Evolutionary conservation across 208 protist genomes (phyloP).

Genomic region (Leishmania braziliensis): DNA sequence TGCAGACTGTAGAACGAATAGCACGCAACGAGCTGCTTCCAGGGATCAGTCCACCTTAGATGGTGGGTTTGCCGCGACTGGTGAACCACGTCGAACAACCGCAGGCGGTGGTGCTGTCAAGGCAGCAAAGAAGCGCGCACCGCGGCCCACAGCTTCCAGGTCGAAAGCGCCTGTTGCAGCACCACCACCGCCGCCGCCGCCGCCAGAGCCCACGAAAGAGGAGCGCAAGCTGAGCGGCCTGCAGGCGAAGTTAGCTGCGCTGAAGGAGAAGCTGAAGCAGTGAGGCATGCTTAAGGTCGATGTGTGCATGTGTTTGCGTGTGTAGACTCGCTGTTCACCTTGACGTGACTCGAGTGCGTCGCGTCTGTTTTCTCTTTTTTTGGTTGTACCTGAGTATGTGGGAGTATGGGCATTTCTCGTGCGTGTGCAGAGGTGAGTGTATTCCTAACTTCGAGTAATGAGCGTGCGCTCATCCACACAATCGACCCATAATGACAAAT

Average conservation of each 20-base stretch:
- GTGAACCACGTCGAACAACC: not conserved
- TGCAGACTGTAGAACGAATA: not conserved
- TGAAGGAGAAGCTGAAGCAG: constrained; percentile 84
- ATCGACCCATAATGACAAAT: not conserved
- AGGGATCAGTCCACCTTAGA: not conserved
- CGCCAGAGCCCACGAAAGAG: constrained; percentile 67
- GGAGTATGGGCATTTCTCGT: not conserved
- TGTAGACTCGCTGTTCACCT: not conserved
- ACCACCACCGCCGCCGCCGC: constrained; percentile 34
- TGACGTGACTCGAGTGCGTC: not conserved
- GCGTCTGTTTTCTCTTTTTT: not conserved
- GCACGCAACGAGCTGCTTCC: not conserved
- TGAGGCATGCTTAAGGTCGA: not conserved
- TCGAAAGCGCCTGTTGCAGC: constrained; percentile 6
- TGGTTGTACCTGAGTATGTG: not conserved
- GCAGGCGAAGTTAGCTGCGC: constrained; percentile 78
- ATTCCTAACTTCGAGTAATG: constrained; percentile 1
- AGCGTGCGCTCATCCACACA: not conserved
- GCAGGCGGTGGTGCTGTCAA: not conserved
- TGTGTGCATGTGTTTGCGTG: not conserved
- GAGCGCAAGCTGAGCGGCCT: constrained; percentile 82
- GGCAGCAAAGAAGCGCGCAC: constrained; percentile 14
- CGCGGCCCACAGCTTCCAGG: constrained; percentile 11
- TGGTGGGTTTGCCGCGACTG: not conserved
- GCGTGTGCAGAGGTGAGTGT: not conserved